Percentiles rank a stretch among this genome's conserved stretches.
phyloP scores from a whole-genome alignment of 2,329 filamentous ascomycete species.

The Alternaria viburni region DNA sequence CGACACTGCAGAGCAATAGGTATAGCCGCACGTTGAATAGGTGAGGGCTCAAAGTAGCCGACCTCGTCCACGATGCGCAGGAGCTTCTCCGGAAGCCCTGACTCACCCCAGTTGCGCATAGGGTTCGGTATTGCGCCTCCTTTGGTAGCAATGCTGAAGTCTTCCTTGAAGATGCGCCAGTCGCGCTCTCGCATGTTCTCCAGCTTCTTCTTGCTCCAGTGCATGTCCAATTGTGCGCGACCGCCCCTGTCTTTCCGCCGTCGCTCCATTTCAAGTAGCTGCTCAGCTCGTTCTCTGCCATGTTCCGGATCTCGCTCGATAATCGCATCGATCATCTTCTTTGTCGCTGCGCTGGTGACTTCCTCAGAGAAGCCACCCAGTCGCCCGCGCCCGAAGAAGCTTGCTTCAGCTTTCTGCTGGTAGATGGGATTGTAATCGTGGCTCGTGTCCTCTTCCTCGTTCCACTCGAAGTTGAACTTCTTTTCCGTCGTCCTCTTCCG shows the following conservation, averaged over 20 bases:
- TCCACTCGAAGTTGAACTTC: slow-evolving; percentile 99
- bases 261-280: slow-evolving; percentile 85
- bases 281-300: slow-evolving; percentile 75
- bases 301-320: slow-evolving; percentile 77
- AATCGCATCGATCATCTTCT: slow-evolving; percentile 70
- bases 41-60: slow-evolving; percentile 88
- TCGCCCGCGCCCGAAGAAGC: slow-evolving; percentile 72
- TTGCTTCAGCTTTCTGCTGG: slow-evolving; percentile 68
- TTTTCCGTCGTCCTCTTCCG: slow-evolving; percentile 88
- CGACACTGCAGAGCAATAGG: slow-evolving; percentile 91
- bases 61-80: slow-evolving; percentile 83
- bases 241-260: slow-evolving; percentile 74
- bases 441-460: slow-evolving; percentile 90
- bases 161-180: slow-evolving; percentile 99
- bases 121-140: slow-evolving; percentile 91
- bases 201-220: slow-evolving; percentile 93
- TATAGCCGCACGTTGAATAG: slow-evolving; percentile 93
- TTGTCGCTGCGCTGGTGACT: slow-evolving; percentile 57
- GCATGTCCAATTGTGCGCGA: slow-evolving; percentile 81
- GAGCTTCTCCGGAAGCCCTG: slow-evolving; percentile 75
- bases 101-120: slow-evolving; percentile 94
- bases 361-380: slow-evolving; percentile 71
- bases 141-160: slow-evolving; percentile 96
- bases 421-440: slow-evolving; percentile 83
- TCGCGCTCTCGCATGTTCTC: slow-evolving; percentile 96